Evolutionary conservation across 805 yeast genomes (phyloP), one percentile per base, ranked within the genome.

Genomic region (Monosporozyma servazzii): DNA sequence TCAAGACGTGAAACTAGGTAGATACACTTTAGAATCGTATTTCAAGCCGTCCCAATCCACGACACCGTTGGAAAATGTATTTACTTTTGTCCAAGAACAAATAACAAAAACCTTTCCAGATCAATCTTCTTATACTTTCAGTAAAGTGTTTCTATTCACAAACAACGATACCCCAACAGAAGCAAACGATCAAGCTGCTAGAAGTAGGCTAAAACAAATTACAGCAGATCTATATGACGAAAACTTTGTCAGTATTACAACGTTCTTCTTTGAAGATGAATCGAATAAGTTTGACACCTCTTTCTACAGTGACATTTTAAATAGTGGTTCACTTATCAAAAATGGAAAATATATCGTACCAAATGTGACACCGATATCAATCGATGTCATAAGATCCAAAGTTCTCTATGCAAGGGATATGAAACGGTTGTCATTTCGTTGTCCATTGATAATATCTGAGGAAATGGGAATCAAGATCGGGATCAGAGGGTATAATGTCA

Each of bases 71-170:
- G 73, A 67, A 33, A 65, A 66, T 7, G 71, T 82, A 8, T 71
- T 88, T 45, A 72, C 71, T 33, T 70, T 71, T 21, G 67, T 83
- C 8, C 75, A 80, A 50, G 82, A 79, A 49, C 83, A 81, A 53
- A 81, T 85, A 54, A 60, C 70, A 15, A 63, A 70, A 37, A 64
- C 66, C 4, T 70, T 71, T 17, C 64, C 64, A 13, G 68, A 61
- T 36, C 77, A 75, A 41, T 71, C 68, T 48, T 62, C 64, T 23
- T 83, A 75, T 63, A 78, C 79, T 48, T 75, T 74, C 44, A 79
- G 77, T 56, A 81, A 84, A 58, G 67, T 87, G 3, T 76, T 88
- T 56, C 69, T 88, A 61, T 79, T 89, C 60, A 87, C 96, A 0
- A 85, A 83, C 62, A 81, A 84, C 62, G 93, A 85, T 57, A 67